phyloP scores from a whole-genome alignment of 768 basidiomycete genomes.

The Leccinellum rugosiceps region DNA sequence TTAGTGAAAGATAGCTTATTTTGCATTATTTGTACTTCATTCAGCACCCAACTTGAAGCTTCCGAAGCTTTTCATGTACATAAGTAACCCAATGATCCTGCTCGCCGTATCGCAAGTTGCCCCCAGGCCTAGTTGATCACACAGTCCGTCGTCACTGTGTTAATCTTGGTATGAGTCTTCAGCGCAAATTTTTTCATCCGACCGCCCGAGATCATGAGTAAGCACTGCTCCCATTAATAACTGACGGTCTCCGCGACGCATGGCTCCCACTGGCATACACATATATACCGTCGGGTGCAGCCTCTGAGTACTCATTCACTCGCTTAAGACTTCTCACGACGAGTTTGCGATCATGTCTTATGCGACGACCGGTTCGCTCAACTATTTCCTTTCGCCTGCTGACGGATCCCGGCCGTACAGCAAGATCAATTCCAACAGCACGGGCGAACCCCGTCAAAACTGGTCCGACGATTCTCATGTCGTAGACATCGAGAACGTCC shows the following conservation, averaged over 20 bases:
- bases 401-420: constrained; percentile 18
- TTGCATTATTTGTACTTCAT: too few species aligned
- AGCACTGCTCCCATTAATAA: not conserved
- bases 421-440: constrained; percentile 17
- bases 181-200: not conserved
- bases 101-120: not conserved
- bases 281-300: constrained; percentile 29
- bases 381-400: constrained; percentile 16
- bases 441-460: constrained; percentile 4
- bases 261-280: not conserved
- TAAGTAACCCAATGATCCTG: too few species aligned
- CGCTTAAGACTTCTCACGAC: constrained; percentile 24
- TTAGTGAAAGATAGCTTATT: too few species aligned
- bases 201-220: not conserved
- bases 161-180: not conserved
- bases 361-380: constrained; percentile 18
- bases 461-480: constrained; percentile 13
- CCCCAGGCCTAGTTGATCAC: too few species aligned
- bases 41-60: too few species aligned
- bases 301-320: constrained; percentile 24
- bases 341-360: constrained; percentile 9
- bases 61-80: too few species aligned
- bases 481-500: constrained; percentile 31
- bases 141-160: not conserved
- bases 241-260: not conserved